These are phyloP conservation scores for Immersiella caudata DNA, from an alignment of 495 filamentous ascomycete species.

Conservation along the genomic window DNA sequence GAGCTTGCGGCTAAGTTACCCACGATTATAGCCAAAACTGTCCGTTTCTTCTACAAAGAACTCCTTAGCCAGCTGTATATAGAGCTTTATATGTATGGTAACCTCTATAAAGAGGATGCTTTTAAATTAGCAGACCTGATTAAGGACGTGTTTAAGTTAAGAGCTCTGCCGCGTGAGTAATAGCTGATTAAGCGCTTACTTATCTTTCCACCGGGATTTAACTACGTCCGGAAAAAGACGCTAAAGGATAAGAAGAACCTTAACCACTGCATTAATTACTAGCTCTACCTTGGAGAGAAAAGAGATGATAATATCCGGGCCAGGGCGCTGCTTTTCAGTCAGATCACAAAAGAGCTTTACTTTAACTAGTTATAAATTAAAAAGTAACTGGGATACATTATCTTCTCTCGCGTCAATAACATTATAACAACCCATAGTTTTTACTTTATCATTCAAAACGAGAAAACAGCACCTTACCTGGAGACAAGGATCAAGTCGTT, in stretches of 20 bases:
- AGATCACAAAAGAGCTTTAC: constrained; percentile 87
- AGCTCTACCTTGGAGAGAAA: constrained; percentile 76
- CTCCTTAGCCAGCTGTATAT: constrained; percentile 83
- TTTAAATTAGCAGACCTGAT: constrained; percentile 81
- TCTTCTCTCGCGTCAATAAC: constrained; percentile 76
- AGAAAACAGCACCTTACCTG: constrained; percentile 78
- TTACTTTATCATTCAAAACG: constrained; percentile 91
- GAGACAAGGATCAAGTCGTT: constrained; percentile 87
- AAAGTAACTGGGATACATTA: constrained; percentile 96
- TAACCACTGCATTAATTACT: constrained; percentile 95
- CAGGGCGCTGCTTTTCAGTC: constrained; percentile 80
- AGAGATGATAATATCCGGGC: constrained; percentile 67
- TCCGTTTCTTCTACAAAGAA: constrained; percentile 77
- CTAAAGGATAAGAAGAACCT: constrained; percentile 90
- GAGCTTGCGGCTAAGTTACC: constrained; percentile 78
- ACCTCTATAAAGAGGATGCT: constrained; percentile 94
- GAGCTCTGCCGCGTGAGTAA: constrained; percentile 72
- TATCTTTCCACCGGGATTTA: constrained; percentile 74
- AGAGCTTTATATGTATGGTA: constrained; percentile 89
- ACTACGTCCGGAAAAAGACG: constrained; percentile 77
- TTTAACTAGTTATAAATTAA: constrained; percentile 96
- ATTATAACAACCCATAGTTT: constrained; percentile 77
- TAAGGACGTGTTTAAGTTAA: constrained; percentile 74
- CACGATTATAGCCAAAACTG: constrained; percentile 70
- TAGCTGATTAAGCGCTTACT: constrained; percentile 79